phyloP scores from a whole-genome alignment of 2,329 filamentous ascomycete genomes.

The Xylaria sp. region DNA sequence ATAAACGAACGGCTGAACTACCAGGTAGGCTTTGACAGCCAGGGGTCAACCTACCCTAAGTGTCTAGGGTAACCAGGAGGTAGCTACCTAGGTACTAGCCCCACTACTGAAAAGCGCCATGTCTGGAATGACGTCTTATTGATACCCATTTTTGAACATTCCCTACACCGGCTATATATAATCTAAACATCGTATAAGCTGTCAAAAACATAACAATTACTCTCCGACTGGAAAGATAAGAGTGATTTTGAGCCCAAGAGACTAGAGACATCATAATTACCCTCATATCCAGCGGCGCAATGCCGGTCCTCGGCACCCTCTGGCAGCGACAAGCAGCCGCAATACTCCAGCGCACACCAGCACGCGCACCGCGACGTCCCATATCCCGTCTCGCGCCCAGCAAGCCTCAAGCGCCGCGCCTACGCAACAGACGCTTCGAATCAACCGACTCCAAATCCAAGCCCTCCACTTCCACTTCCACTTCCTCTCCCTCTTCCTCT shows the following conservation, averaged over 20 bases:
- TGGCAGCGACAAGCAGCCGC: slow-evolving; percentile 36
- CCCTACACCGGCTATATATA: background rate
- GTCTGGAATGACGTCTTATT: slow-evolving; percentile 8
- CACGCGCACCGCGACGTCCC: slow-evolving; percentile 8
- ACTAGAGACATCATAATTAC: background rate
- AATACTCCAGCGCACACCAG: slow-evolving; percentile 21
- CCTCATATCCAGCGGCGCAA: slow-evolving; percentile 19
- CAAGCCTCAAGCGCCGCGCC: slow-evolving; percentile 7
- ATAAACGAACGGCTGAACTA: background rate
- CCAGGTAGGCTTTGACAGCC: slow-evolving; percentile 3
- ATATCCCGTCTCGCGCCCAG: background rate
- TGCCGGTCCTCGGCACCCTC: slow-evolving; percentile 35
- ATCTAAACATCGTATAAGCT: background rate
- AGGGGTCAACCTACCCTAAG: background rate
- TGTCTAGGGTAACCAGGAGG: background rate
- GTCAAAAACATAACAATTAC: background rate
- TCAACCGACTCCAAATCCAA: slow-evolving; percentile 36
- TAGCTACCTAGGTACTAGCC: background rate
- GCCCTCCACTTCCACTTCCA: slow-evolving; percentile 17
- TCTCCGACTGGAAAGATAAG: background rate
- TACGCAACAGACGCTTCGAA: slow-evolving; percentile 38
- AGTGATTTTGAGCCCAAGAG: background rate
- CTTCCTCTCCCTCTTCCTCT: slow-evolving; percentile 16
- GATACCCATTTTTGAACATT: background rate
- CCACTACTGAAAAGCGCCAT: background rate